Evolutionary conservation across 2,329 filamentous ascomycete species (phyloP).

Genomic region (Blastomyces silverae): DNA sequence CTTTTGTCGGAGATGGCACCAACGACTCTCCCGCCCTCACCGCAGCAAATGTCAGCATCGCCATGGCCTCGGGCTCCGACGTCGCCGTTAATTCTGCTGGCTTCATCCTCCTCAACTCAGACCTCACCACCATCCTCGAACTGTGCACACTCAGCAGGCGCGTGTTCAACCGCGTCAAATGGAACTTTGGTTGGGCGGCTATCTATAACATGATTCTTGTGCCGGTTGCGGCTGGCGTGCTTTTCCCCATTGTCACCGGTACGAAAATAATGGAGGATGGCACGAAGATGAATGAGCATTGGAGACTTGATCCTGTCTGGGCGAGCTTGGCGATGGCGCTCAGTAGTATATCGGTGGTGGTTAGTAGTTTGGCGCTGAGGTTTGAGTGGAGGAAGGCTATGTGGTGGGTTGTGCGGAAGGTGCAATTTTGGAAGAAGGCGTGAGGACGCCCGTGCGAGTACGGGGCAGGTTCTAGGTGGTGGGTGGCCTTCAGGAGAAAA

Average conservation of each 20-base stretch:
- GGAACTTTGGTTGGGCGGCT: constrained; percentile 82
- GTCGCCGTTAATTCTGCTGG: constrained; percentile 75
- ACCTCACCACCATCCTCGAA: constrained; percentile 63
- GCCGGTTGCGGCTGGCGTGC: constrained; percentile 71
- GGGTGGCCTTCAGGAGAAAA: no score
- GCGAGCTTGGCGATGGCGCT: constrained; percentile 86
- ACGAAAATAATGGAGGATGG: constrained; percentile 30
- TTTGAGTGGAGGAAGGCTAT: constrained; percentile 30
- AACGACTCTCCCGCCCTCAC: constrained; percentile 79
- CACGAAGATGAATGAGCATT: constrained; percentile 34
- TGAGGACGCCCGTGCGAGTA: not conserved
- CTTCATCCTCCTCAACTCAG: constrained; percentile 70
- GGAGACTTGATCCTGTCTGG: constrained; percentile 56
- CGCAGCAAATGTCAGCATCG: constrained; percentile 74
- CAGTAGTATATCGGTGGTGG: constrained; percentile 82
- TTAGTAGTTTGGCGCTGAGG: constrained; percentile 69
- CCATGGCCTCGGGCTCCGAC: constrained; percentile 72
- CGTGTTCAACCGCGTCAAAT: constrained; percentile 70
- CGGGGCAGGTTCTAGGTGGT: no score
- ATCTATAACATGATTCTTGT: constrained; percentile 74
- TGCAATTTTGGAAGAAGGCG: not conserved
- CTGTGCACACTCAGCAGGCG: constrained; percentile 63
- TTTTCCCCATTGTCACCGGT: constrained; percentile 55
- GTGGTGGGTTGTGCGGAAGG: constrained; percentile 10
- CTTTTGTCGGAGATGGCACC: constrained; percentile 81